Evolutionary conservation across 225 moss, liverwort and hornwort genomes (phyloP).

Genomic region (Physcomitrellopsis africana): DNA sequence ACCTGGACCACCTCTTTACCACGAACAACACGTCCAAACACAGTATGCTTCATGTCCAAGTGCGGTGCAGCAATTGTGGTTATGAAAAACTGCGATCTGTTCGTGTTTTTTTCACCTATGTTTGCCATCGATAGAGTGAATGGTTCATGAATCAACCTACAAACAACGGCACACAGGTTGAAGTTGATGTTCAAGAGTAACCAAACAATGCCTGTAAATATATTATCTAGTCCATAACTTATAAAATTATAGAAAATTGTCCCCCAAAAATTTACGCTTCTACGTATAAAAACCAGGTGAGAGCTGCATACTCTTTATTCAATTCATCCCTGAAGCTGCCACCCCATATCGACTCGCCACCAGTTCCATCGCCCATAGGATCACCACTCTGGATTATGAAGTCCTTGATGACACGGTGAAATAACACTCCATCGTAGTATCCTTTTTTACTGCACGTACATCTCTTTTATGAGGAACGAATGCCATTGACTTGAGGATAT

Average conservation of each 20-base stretch:
- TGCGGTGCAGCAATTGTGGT: conserved; percentile 67
- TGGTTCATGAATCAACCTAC: conserved; percentile 72
- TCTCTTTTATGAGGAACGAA: not conserved
- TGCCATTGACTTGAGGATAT: not conserved
- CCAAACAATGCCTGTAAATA: not conserved
- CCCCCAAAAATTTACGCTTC: not conserved
- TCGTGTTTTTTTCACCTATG: conserved; percentile 58
- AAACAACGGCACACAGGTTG: conserved; percentile 18
- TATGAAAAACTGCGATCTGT: conserved; percentile 83
- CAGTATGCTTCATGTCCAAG: conserved; percentile 68
- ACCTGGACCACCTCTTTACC: conserved; percentile 82
- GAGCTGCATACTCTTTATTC: conserved; percentile 50
- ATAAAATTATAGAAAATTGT: not conserved
- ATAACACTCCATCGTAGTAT: conserved; percentile 67
- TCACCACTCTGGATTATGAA: conserved; percentile 89
- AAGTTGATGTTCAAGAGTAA: not conserved
- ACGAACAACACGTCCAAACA: conserved; percentile 74
- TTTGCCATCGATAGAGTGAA: conserved; percentile 87
- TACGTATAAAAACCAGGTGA: not conserved
- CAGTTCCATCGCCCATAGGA: conserved; percentile 74
- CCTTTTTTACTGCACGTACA: conserved; percentile 53
- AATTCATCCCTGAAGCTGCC: conserved; percentile 80
- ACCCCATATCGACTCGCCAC: conserved; percentile 76
- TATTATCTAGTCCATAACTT: not conserved
- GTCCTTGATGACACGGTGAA: conserved; percentile 78